Percentiles rank a stretch among this genome's conserved stretches.
These are phyloP conservation scores for Rhodomyrtus psidioides DNA, from an alignment of 441 rosid species.

Conservation along the genomic window DNA sequence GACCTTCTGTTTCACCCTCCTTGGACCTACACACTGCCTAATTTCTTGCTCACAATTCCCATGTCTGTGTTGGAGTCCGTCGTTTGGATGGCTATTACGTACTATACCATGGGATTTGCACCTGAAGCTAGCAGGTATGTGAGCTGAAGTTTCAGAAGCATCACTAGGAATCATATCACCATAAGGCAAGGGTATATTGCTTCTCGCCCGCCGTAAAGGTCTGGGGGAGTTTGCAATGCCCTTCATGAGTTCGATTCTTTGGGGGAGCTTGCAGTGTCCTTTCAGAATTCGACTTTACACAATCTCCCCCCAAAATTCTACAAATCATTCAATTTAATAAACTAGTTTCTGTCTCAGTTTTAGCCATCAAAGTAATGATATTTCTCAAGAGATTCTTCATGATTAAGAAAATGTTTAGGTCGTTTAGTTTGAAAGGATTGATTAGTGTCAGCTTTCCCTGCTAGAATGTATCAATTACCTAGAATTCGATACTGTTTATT, in stretches of 20 bases:
- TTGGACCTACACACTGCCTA: constrained; percentile 76
- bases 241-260: not conserved
- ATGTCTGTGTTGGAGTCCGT: constrained; percentile 53
- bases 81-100: constrained; percentile 57
- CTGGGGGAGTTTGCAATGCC: not conserved
- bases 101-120: constrained; percentile 63
- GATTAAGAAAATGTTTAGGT: not conserved
- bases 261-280: not conserved
- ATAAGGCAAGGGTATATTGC: not conserved
- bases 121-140: constrained; percentile 67
- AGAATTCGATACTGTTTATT: not conserved
- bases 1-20: constrained; percentile 78
- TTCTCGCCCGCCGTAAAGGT: not conserved
- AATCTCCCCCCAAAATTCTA: not conserved
- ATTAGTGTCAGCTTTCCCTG: not conserved
- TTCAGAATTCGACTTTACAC: not conserved
- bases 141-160: not conserved
- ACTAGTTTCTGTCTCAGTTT: not conserved
- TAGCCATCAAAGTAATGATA: not conserved
- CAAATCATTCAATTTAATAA: not conserved
- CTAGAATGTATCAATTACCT: not conserved
- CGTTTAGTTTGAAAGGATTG: not conserved
- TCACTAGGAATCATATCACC: not conserved
- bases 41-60: constrained; percentile 54
- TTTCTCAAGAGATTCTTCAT: not conserved